phyloP scores from a whole-genome alignment of 75 land plant genomes.

The Picea sitchensis region DNA sequence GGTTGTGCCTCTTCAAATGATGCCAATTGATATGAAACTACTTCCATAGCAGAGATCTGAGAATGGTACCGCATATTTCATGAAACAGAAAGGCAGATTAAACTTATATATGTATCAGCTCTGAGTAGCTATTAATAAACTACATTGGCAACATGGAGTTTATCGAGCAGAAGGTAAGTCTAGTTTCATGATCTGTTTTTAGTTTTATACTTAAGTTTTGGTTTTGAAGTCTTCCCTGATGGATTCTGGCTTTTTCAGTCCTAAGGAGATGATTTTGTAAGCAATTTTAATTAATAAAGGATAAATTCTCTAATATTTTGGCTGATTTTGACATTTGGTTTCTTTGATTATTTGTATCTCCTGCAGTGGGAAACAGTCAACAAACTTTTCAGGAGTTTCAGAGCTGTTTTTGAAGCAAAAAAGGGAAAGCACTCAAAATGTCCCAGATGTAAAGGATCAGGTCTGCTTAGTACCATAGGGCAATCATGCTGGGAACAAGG shows the following conservation, averaged over 20 bases:
- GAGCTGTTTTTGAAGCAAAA: background rate
- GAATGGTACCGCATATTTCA: background rate
- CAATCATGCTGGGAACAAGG: background rate
- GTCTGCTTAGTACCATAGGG: background rate
- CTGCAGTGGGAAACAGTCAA: slow-evolving; percentile 1
- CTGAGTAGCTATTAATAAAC: background rate
- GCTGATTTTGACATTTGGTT: background rate
- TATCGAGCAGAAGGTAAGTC: slow-evolving; percentile 6
- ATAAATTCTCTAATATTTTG: background rate
- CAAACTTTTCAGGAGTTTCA: background rate
- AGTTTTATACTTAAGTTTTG: background rate
- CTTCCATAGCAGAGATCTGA: slow-evolving; percentile 4
- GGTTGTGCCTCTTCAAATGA: background rate
- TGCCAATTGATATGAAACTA: background rate
- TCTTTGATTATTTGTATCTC: background rate
- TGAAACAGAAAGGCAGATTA: background rate
- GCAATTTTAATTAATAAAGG: background rate
- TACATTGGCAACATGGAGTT: slow-evolving; percentile 2
- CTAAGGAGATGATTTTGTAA: background rate
- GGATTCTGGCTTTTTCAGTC: background rate
- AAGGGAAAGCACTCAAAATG: slow-evolving; percentile 6
- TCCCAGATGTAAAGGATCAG: slow-evolving; percentile 10
- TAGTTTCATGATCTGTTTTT: background rate
- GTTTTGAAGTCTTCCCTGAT: background rate
- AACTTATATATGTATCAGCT: background rate